A percentile compares a stretch with the other conserved stretches of the same genome.
Conservation (phyloP, 148 eudicot species). For the Rhododendron henanense region DNA sequence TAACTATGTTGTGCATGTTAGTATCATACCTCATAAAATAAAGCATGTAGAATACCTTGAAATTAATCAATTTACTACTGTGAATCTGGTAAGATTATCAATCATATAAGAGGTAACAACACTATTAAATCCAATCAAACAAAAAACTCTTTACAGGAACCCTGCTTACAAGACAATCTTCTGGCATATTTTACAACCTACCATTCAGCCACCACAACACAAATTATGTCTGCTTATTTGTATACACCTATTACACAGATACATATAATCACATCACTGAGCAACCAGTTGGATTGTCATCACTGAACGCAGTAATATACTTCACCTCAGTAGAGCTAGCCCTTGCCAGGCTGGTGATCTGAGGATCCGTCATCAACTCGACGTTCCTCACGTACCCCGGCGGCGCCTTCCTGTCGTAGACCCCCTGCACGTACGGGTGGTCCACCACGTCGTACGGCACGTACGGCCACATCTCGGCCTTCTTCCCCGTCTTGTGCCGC, state of each 20-base stretch:
- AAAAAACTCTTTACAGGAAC: too few relatives aligned
- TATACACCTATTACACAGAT: not conserved
- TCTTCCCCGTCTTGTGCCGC: conserved; percentile 45
- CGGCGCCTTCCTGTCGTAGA: conserved; percentile 60
- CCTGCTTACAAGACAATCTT: too few relatives aligned
- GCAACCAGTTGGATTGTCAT: conserved; percentile 64
- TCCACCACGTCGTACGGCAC: conserved; percentile 51
- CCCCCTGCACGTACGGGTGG: conserved; percentile 53
- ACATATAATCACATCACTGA: conserved; percentile 29
- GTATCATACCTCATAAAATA: too few relatives aligned
- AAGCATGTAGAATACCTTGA: too few relatives aligned
- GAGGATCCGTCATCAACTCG: conserved; percentile 23
- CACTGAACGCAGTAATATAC: conserved; percentile 56
- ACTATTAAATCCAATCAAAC: too few relatives aligned
- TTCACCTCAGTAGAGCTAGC: conserved; percentile 49
- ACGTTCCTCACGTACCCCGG: conserved; percentile 52
- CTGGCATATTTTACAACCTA: not conserved
- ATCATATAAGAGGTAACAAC: too few relatives aligned
- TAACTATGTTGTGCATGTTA: too few relatives aligned
- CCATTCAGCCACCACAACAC: not conserved
- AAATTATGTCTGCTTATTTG: not conserved
- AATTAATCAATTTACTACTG: too few relatives aligned
- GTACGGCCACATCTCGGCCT: conserved; percentile 54
- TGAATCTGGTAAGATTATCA: not conserved
- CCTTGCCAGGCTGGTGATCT: conserved; percentile 25